phyloP scores from a whole-genome alignment of 805 yeast genomes.

The Peterozyma xylosa region DNA sequence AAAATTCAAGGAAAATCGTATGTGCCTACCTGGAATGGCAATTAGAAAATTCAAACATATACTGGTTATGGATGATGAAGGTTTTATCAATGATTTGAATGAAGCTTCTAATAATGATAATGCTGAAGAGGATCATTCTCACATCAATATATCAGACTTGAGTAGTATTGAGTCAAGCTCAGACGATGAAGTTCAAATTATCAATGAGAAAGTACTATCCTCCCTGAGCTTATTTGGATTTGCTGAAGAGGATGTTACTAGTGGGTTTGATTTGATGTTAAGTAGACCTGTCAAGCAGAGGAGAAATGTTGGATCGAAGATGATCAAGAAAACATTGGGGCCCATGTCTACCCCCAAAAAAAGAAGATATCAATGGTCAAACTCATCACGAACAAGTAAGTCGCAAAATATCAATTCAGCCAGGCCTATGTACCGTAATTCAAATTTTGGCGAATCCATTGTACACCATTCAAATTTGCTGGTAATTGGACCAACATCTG shows the following conservation, averaged over 20 bases:
- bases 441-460: background rate
- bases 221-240: conserved; percentile 9
- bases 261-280: conserved; percentile 22
- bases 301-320: background rate
- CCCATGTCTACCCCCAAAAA: background rate
- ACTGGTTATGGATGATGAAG: conserved; percentile 1
- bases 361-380: background rate
- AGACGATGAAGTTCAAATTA: conserved; percentile 3
- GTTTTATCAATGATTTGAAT: conserved; percentile 4
- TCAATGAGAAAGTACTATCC: conserved; percentile 3
- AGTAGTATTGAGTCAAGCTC: background rate
- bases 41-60: conserved; percentile 8
- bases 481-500: background rate
- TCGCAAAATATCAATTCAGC: background rate
- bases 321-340: background rate
- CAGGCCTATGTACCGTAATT: background rate
- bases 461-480: background rate
- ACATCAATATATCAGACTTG: conserved; percentile 1
- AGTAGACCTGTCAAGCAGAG: conserved; percentile 1
- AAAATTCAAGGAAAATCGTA: background rate
- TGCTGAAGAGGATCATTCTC: conserved; percentile 5
- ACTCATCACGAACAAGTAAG: conserved; percentile 2
- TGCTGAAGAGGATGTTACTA: conserved; percentile 18
- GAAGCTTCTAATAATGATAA: background rate
- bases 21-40: conserved; percentile 12